Percentiles rank a stretch among this genome's conserved stretches.
These are phyloP conservation scores for Elaphomyces granulatus DNA, from an alignment of 495 filamentous ascomycete species.

Conservation along the genomic window DNA sequence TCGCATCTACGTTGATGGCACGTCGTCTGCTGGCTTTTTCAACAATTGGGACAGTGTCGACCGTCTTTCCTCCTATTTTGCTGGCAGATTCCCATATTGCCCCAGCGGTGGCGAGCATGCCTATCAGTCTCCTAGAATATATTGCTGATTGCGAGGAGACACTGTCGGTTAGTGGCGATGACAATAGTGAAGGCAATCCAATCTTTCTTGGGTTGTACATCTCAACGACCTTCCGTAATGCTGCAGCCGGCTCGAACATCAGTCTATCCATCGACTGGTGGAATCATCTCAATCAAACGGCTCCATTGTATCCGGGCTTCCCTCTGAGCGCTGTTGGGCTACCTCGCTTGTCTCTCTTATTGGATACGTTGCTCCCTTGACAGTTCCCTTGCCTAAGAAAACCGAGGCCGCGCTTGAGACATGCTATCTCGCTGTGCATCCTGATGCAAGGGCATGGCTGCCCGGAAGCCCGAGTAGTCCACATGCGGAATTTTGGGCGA, in stretches of 20 bases:
- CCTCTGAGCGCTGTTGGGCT: conserved; percentile 54
- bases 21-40: conserved; percentile 77
- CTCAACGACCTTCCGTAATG: conserved; percentile 76
- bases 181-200: conserved; percentile 41
- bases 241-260: conserved; percentile 66
- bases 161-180: conserved; percentile 8
- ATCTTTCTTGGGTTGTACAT: conserved; percentile 76
- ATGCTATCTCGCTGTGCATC: conserved; percentile 62
- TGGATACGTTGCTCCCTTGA: conserved; percentile 47
- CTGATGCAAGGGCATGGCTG: conserved; percentile 74
- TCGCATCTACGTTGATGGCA: conserved; percentile 69
- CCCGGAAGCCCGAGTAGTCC: conserved; percentile 46
- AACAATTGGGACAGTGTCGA: conserved; percentile 66
- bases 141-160: conserved; percentile 61
- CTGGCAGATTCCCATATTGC: conserved; percentile 19
- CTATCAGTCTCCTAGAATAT: conserved; percentile 78
- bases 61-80: conserved; percentile 49
- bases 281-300: conserved; percentile 32
- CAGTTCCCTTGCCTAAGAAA: conserved; percentile 35
- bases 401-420: conserved; percentile 33
- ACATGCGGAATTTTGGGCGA: conserved; percentile 34
- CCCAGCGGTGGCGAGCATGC: conserved; percentile 52
- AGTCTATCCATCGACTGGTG: conserved; percentile 56
- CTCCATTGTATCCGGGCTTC: conserved; percentile 28
- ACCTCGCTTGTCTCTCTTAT: conserved; percentile 67